Evolutionary conservation across 1,139 yeast genomes (phyloP).

Genomic region (Debaryomyces robertsiae): DNA sequence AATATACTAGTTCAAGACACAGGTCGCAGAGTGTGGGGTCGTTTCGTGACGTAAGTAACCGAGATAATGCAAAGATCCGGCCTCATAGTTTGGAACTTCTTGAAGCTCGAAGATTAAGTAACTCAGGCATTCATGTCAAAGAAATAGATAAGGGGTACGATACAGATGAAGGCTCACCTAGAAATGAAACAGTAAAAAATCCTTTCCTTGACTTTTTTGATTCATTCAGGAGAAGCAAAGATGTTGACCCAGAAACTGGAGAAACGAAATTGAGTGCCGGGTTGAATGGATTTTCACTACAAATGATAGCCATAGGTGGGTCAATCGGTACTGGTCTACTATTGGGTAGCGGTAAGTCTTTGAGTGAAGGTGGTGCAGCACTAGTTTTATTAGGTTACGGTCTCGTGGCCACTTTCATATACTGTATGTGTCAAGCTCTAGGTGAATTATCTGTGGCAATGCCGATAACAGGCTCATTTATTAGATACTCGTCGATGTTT

Average conservation of each 20-base stretch:
- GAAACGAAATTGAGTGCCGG: slow-evolving; percentile 12
- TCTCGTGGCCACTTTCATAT: slow-evolving; percentile 23
- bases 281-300: slow-evolving; percentile 19
- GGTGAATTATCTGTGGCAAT: slow-evolving; percentile 27
- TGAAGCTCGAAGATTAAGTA: not conserved
- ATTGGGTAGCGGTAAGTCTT: slow-evolving; percentile 16
- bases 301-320: slow-evolving; percentile 30
- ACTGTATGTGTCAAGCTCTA: slow-evolving; percentile 26
- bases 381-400: slow-evolving; percentile 12
- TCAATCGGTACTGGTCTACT: slow-evolving; percentile 24
- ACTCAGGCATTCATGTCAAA: not conserved
- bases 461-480: slow-evolving; percentile 27
- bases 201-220: slow-evolving; percentile 12
- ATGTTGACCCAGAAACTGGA: slow-evolving; percentile 13
- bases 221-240: slow-evolving; percentile 17
- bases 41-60: too few relatives aligned
- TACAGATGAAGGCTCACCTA: not conserved
- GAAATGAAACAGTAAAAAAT: slow-evolving; percentile 2
- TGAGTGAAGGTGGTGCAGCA: slow-evolving; percentile 17
- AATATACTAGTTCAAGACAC: not conserved
- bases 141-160: not conserved
- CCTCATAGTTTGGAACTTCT: slow-evolving; percentile 6
- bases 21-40: slow-evolving; percentile 1
- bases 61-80: not conserved
- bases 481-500: slow-evolving; percentile 23